phyloP scores from a whole-genome alignment of 2,329 filamentous ascomycete genomes.

The Beauveria varroae region DNA sequence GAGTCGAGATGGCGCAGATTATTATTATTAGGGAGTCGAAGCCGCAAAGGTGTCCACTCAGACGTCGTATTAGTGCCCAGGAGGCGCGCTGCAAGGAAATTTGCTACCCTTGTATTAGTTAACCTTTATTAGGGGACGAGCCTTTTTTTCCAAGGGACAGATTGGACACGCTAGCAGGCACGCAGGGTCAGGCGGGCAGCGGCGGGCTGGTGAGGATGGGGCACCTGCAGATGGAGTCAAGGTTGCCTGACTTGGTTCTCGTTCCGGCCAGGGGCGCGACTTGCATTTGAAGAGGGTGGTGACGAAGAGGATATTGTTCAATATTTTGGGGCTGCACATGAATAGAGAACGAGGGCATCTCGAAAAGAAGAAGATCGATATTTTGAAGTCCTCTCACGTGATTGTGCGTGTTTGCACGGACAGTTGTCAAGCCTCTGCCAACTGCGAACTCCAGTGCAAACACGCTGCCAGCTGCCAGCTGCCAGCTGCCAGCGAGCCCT shows the following conservation, averaged over 20 bases:
- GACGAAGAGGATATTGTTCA: neutral
- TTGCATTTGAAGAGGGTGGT: neutral
- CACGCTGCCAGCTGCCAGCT: neutral
- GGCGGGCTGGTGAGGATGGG: neutral
- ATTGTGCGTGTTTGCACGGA: neutral
- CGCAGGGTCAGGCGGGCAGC: neutral
- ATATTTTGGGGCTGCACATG: neutral
- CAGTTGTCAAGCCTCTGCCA: neutral
- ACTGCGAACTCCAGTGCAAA: neutral
- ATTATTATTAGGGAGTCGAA: conserved; percentile 5
- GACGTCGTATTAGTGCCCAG: conserved; percentile 3
- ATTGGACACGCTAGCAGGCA: neutral
- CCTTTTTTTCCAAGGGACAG: neutral
- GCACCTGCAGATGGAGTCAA: conserved; percentile 8
- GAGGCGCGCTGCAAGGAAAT: conserved; percentile 6
- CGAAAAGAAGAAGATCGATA: neutral
- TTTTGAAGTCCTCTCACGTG: neutral
- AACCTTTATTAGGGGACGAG: conserved; percentile 6
- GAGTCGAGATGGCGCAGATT: conserved; percentile 5
- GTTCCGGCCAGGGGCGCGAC: conserved; percentile 5
- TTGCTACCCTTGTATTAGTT: neutral
- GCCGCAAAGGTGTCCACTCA: conserved; percentile 11
- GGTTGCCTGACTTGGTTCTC: conserved; percentile 9
- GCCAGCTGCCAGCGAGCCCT: neutral
- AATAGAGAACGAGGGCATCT: neutral